Percentiles rank a stretch among this genome's conserved stretches.
phyloP scores from a whole-genome alignment of 495 filamentous ascomycete species.

The Penicillium paxilli region DNA sequence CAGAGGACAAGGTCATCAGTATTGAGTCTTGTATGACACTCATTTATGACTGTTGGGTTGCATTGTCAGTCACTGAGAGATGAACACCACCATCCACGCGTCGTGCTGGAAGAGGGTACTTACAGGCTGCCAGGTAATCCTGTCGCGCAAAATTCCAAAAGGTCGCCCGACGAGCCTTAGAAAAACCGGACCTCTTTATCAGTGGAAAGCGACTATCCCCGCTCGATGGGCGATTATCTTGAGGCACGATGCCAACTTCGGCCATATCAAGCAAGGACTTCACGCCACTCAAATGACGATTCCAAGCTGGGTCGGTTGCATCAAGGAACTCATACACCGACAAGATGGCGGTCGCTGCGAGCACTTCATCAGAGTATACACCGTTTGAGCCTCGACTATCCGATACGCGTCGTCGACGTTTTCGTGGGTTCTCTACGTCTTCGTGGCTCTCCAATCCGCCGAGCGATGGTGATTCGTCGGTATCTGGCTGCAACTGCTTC shows the following conservation, averaged over 20 bases:
- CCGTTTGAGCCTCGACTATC: conserved; percentile 41
- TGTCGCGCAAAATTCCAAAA: conserved; percentile 70
- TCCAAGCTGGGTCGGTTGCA: conserved; percentile 60
- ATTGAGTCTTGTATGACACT: conserved; percentile 59
- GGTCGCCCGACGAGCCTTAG: conserved; percentile 56
- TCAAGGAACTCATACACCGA: conserved; percentile 66
- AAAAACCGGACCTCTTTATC: conserved; percentile 39
- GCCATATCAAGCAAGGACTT: conserved; percentile 63
- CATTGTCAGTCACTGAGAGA: too few relatives aligned
- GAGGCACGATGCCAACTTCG: conserved; percentile 63
- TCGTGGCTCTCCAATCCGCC: conserved; percentile 16
- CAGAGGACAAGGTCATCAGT: conserved; percentile 60
- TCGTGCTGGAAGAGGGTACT: too few relatives aligned
- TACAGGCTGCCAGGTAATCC: conserved; percentile 64
- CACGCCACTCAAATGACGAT: conserved; percentile 63
- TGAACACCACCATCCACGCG: too few relatives aligned
- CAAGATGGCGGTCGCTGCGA: conserved; percentile 62
- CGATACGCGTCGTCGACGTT: conserved; percentile 40
- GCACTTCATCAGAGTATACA: conserved; percentile 57
- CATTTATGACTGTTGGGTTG: conserved; percentile 62
- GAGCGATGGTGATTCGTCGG: conserved; percentile 34
- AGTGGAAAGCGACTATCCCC: conserved; percentile 28
- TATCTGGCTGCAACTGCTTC: conserved; percentile 54
- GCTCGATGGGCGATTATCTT: conserved; percentile 45
- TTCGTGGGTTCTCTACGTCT: conserved; percentile 35